Conservation (phyloP, 768 basidiomycete genomes). For the Lepiota venenata region DNA sequence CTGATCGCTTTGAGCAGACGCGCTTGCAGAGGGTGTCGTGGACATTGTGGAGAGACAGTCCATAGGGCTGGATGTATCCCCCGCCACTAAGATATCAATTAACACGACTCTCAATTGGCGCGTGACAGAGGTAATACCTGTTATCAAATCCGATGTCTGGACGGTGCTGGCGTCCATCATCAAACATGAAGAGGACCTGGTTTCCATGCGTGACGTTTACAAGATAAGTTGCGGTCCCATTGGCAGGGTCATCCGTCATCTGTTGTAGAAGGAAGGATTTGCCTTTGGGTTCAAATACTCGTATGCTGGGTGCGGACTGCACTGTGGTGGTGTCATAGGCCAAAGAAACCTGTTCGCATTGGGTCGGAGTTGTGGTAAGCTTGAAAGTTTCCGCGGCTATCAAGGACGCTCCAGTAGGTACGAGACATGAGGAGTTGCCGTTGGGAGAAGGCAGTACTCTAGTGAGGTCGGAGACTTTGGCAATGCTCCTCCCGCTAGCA, state of each 20-base stretch:
- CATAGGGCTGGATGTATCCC: neutral
- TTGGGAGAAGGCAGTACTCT: slow-evolving; percentile 36
- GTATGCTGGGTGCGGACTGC: slow-evolving; percentile 30
- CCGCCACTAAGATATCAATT: neutral
- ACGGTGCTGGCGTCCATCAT: slow-evolving; percentile 34
- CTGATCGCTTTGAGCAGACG: neutral
- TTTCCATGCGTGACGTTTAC: slow-evolving; percentile 35
- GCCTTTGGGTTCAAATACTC: slow-evolving; percentile 34
- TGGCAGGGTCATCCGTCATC: slow-evolving; percentile 20
- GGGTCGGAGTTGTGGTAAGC: slow-evolving; percentile 29
- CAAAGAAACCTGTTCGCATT: slow-evolving; percentile 50
- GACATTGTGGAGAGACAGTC: slow-evolving; percentile 1
- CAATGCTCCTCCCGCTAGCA: slow-evolving; percentile 33
- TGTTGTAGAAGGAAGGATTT: slow-evolving; percentile 25
- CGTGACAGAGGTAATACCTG: slow-evolving; percentile 23
- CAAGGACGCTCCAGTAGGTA: slow-evolving; percentile 12
- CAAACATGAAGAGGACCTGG: slow-evolving; percentile 41
- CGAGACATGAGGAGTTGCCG: slow-evolving; percentile 39
- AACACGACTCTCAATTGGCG: neutral
- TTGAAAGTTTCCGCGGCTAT: slow-evolving; percentile 24
- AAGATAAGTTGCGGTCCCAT: slow-evolving; percentile 38
- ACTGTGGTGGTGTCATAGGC: slow-evolving; percentile 32
- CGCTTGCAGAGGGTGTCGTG: neutral
- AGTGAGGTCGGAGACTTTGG: slow-evolving; percentile 45
- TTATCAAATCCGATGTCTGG: slow-evolving; percentile 41